Evolutionary conservation across 176 grass and related monocot genomes (phyloP).

Genomic region (Carex cristatella): DNA sequence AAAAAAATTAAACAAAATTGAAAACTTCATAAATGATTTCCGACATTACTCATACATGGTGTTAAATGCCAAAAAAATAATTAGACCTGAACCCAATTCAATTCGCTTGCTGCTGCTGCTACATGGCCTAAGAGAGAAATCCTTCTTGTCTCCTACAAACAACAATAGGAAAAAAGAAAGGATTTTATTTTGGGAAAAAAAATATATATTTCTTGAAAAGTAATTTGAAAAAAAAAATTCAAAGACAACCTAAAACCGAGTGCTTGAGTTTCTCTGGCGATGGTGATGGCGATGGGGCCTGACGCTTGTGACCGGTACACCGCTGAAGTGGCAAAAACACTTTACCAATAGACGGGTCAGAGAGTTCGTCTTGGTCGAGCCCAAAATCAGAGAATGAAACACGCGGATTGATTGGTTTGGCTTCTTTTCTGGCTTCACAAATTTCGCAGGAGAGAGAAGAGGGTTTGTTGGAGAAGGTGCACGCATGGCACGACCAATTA

Average conservation of each 20-base stretch:
- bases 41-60: not conserved
- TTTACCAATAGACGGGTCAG: constrained; percentile 31
- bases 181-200: not conserved
- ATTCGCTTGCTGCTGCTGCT: constrained; percentile 8
- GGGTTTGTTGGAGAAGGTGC: constrained; percentile 41
- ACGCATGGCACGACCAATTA: constrained; percentile 31
- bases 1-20: not conserved
- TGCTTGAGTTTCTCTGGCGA: not conserved
- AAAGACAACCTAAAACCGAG: not conserved
- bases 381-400: constrained; percentile 22
- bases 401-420: not conserved
- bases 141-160: constrained; percentile 13
- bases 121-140: constrained; percentile 15
- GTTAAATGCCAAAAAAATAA: not conserved
- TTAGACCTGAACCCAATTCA: constrained; percentile 16
- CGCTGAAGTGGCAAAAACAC: constrained; percentile 49
- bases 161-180: not conserved
- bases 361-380: constrained; percentile 37
- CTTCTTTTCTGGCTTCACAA: constrained; percentile 10
- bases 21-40: not conserved
- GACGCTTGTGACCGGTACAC: constrained; percentile 28
- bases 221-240: not conserved
- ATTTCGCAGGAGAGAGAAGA: constrained; percentile 32
- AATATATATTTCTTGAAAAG: constrained; percentile 1
- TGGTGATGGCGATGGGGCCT: not conserved